Evolutionary conservation across 192 early-diverging fungal species (phyloP).

Genomic region (Fimicolochytrium jonesii): DNA sequence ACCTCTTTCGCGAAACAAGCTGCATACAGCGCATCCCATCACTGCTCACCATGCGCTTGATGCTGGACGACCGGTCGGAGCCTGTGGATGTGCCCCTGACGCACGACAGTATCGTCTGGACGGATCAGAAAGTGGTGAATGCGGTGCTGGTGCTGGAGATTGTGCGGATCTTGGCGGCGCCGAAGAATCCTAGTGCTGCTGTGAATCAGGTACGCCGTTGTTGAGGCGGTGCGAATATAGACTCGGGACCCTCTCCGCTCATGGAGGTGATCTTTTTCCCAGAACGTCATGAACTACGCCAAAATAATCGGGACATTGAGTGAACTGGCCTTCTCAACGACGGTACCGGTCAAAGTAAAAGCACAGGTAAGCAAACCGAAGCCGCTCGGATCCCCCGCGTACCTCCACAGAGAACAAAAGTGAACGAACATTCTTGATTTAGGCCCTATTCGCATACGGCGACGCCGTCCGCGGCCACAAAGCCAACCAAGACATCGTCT

Average conservation of each 20-base stretch:
- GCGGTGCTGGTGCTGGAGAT: conserved; percentile 84
- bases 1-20: conserved; percentile 94
- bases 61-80: conserved; percentile 34
- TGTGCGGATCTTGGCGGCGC: conserved; percentile 83
- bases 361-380: conserved; percentile 51
- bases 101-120: conserved; percentile 50
- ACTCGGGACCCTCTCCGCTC: too few relatives aligned
- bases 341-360: conserved; percentile 72
- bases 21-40: conserved; percentile 86
- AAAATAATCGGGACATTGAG: conserved; percentile 76
- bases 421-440: not conserved
- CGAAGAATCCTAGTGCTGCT: conserved; percentile 79
- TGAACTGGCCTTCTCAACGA: conserved; percentile 69
- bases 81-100: conserved; percentile 35
- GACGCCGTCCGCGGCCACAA: conserved; percentile 75
- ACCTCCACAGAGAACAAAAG: too few relatives aligned
- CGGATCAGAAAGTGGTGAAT: conserved; percentile 81
- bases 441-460: conserved; percentile 79
- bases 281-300: conserved; percentile 79
- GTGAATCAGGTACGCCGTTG: conserved; percentile 76
- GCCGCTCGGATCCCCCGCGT: too few relatives aligned
- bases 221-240: too few relatives aligned
- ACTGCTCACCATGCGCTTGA: conserved; percentile 54
- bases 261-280: too few relatives aligned
- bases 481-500: conserved; percentile 73